Conservation (phyloP, 2,329 filamentous ascomycete species). For the Chalaropsis ovoidea region DNA sequence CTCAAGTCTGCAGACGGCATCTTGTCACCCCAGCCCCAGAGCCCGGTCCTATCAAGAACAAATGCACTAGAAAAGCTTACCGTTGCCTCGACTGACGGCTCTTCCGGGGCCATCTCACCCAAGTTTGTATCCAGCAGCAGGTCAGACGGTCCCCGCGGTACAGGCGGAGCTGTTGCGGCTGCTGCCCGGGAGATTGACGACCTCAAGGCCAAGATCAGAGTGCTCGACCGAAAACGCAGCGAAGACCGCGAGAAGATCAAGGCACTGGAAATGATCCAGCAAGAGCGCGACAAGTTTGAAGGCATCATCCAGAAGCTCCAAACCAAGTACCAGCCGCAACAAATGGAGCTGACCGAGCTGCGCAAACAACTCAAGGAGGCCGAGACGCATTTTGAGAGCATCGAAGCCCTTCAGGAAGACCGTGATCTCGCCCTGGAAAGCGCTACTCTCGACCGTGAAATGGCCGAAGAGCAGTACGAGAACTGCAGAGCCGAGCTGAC, state of each 20-base stretch:
- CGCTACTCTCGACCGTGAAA: conserved; percentile 81
- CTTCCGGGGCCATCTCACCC: conserved; percentile 29
- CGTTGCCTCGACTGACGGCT: conserved; percentile 24
- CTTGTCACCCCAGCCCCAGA: conserved; percentile 41
- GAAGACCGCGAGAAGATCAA: conserved; percentile 84
- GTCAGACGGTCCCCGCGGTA: conserved; percentile 29
- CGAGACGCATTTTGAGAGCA: conserved; percentile 52
- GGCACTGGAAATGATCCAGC: conserved; percentile 62
- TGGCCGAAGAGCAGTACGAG: conserved; percentile 90
- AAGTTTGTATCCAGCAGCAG: conserved; percentile 26
- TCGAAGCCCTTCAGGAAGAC: conserved; percentile 59
- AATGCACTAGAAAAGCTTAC: conserved; percentile 40
- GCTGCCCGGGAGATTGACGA: conserved; percentile 67
- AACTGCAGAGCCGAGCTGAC: conserved; percentile 72
- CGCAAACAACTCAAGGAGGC: conserved; percentile 69
- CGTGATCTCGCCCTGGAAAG: conserved; percentile 78
- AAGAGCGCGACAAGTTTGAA: conserved; percentile 69
- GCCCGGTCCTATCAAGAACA: conserved; percentile 43
- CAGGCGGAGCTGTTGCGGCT: conserved; percentile 40
- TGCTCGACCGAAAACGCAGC: conserved; percentile 75
- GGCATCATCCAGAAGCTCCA: conserved; percentile 83
- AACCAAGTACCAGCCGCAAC: conserved; percentile 74
- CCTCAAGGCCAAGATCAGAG: conserved; percentile 72
- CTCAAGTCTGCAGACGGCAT: conserved; percentile 44
- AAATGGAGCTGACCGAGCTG: conserved; percentile 66